Percentiles rank a stretch among this genome's conserved stretches.
Evolutionary conservation across 2,329 filamentous ascomycete genomes (phyloP).

Genomic region (Thielaviopsis populi): DNA sequence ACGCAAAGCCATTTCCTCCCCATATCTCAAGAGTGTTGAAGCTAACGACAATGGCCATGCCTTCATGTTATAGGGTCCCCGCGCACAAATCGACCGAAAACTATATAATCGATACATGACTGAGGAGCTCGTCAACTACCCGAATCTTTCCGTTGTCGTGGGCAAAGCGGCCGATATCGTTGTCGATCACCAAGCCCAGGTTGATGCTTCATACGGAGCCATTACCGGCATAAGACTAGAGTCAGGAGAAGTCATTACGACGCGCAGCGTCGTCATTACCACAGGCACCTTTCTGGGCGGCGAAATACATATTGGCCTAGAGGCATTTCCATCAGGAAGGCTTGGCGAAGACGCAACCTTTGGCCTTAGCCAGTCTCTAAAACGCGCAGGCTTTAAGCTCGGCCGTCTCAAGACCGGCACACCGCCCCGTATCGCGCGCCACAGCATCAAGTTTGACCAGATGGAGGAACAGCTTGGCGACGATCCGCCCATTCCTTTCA

Average conservation of each 20-base stretch:
- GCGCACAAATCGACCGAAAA: constrained; percentile 85
- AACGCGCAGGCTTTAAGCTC: constrained; percentile 74
- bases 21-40: background rate
- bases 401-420: constrained; percentile 93
- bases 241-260: constrained; percentile 68
- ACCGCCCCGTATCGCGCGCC: constrained; percentile 68
- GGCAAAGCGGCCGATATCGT: constrained; percentile 91
- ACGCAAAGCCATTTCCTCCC: constrained; percentile 18
- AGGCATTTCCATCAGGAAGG: constrained; percentile 71
- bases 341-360: constrained; percentile 91
- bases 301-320: constrained; percentile 88
- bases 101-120: constrained; percentile 86
- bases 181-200: constrained; percentile 36
- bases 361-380: constrained; percentile 78
- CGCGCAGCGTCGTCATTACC: constrained; percentile 77
- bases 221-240: constrained; percentile 79
- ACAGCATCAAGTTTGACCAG: constrained; percentile 62
- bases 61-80: constrained; percentile 44
- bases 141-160: constrained; percentile 64
- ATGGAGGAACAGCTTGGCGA: constrained; percentile 69
- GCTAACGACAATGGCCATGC: background rate
- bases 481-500: constrained; percentile 76
- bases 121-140: constrained; percentile 64
- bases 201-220: constrained; percentile 28
- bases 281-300: constrained; percentile 91